These are phyloP conservation scores for Boletus sp. DNA, from an alignment of 768 basidiomycete genomes.

Conservation along the genomic window DNA sequence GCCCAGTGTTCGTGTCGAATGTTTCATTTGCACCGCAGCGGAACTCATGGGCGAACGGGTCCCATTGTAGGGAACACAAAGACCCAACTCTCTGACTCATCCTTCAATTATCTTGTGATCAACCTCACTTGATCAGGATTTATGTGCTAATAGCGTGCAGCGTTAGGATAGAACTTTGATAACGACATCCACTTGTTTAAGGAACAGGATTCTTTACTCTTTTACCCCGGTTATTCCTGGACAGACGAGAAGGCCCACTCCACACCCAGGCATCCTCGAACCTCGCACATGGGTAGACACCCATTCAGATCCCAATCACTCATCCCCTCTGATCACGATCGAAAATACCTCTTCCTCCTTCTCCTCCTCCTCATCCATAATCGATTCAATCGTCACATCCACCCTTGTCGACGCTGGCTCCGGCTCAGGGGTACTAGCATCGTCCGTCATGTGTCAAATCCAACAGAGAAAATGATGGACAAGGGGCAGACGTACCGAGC, in stretches of 20 bases:
- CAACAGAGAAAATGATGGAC: too few species aligned
- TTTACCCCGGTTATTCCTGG: background rate
- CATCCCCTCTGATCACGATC: background rate
- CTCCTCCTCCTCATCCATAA: slow-evolving; percentile 53
- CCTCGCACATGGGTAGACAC: background rate
- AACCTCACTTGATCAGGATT: slow-evolving; percentile 97
- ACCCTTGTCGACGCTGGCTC: slow-evolving; percentile 5
- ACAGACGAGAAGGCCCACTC: background rate
- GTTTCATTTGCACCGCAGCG: background rate
- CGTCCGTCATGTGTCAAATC: background rate
- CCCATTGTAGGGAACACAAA: too few species aligned
- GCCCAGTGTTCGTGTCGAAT: background rate
- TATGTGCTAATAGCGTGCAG: slow-evolving; percentile 68
- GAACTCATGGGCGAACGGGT: too few species aligned
- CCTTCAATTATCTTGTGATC: slow-evolving; percentile 83
- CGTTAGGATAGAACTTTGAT: slow-evolving; percentile 96
- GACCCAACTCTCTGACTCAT: background rate
- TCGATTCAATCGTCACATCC: slow-evolving; percentile 41
- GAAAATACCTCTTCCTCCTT: background rate
- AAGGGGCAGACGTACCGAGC: slow-evolving; percentile 8
- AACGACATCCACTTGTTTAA: slow-evolving; percentile 91
- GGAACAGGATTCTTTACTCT: slow-evolving; percentile 27
- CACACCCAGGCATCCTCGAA: background rate
- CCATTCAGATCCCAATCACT: background rate
- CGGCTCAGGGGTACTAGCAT: slow-evolving; percentile 3